Base-by-base conservation (phyloP, 257 asterid species). In the Solanum peruvianum region DNA sequence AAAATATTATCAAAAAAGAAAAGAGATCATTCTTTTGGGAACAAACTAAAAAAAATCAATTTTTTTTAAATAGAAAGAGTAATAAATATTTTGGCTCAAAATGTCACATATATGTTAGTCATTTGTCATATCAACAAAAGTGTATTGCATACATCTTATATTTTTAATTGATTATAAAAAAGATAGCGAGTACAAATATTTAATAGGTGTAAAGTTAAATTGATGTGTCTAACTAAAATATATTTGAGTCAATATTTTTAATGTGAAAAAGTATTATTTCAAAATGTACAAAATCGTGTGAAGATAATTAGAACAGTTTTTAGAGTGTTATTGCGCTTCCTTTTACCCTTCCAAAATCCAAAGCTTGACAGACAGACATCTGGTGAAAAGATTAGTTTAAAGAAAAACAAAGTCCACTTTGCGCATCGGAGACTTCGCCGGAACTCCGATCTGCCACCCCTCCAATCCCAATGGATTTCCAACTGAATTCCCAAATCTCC, bases 391-490 rank as follows among this genome's bases (percentile, higher is more conserved):
- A 45, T 45, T 77, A 42, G 58, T 14, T 41, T 12, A 45, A 25
- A 15, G 16, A 9, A 77, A 25, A 77, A 25, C 60, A 45, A 44
- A 42, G 84, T 78, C 66, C 66, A 78, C 84, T 44, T 14, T 77
- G 25, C 41, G 9, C 66, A 27, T 78, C 64, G 84, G 66, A 78
- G 84, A 78, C 66, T 27, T 49, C 66, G 39, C 66, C 66, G 33
- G 14, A 27, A 78, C 66, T 78, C 84, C 84, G 66, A 78, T 86
- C 62, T 44, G 75, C 35, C 37, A 45, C 64, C 41, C 66, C 66
- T 78, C 86, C 11, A 35, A 33, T 90, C 85, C 56, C 88, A 83
- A 94, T 94, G 98, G 97, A 95, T 90, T 90, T 91, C 93, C 92
- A 88, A 88, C 90, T 60, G 85, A 85, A 70, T 85, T 67, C 76